Base-by-base conservation (phyloP, 371 early-diverging fungal species). In the Dichotomocladium elegans region DNA sequence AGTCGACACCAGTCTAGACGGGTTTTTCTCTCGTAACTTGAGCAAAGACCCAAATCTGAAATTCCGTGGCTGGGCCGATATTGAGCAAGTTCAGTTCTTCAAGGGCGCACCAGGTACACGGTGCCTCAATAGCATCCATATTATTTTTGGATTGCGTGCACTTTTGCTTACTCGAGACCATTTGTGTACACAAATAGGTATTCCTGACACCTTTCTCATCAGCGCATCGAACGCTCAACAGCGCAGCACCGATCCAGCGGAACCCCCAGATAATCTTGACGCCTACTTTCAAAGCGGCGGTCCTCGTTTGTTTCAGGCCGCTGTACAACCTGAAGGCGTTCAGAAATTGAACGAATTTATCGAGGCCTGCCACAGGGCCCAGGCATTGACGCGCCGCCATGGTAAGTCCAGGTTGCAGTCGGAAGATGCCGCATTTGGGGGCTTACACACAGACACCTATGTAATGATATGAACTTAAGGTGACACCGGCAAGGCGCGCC, bases 51-150 rank as follows among this genome's bases (percentile, higher is more conserved):
- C 43, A 8, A 61, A 50, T 29, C 43, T 75, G 14, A 74, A 72
- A 40, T 74, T 77, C 45, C 73, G 68, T 47, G 78, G 78, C 9
- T 77, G 78, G 78, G 63, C 57, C 3, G 74, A 72, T 43, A 70
- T 77, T 25, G 54, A 68, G 10, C 51, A 63, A 29, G 61, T 72
- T 8, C 74, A 77, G 34, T 12, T 77, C 0, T 77, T 77, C 41
- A 41, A 68, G 34, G 78, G 78, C 12, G 55, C 65, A 29, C 51
- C 59, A 61, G 74, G 74, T 73, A 72, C 10, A 19, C 15, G 28
- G 25, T 33, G 14, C 31, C 40, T n/a, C n/a, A n/a, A n/a, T n/a
- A n/a, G n/a, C n/a, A n/a, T n/a, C n/a, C n/a, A n/a, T n/a, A n/a
- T n/a, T n/a, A n/a, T n/a, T n/a, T n/a, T n/a, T n/a, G n/a, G n/a